Percentiles rank a stretch among this genome's conserved stretches.
These are phyloP conservation scores for Metschnikowia borealis DNA, from an alignment of 805 yeast genomes.

Conservation along the genomic window DNA sequence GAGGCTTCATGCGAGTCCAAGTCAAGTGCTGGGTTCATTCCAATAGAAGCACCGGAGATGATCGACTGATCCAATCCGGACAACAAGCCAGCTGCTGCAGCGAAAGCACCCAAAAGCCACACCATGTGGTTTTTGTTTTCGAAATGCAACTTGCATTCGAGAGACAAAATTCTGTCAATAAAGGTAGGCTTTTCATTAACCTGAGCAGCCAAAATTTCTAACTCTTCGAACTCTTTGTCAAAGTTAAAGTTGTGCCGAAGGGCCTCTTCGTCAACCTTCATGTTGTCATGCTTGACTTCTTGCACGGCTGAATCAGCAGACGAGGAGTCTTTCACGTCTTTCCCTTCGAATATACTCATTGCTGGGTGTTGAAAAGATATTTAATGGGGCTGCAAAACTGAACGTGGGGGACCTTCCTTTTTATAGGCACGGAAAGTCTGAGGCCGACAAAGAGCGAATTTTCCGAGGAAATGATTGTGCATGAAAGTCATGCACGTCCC, in stretches of 20 bases:
- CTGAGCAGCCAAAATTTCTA: slow-evolving; percentile 30
- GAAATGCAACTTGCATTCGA: slow-evolving; percentile 41
- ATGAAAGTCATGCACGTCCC: background rate
- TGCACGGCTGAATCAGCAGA: slow-evolving; percentile 17
- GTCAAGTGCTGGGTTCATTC: slow-evolving; percentile 41
- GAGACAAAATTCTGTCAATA: slow-evolving; percentile 32
- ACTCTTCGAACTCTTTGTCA: slow-evolving; percentile 32
- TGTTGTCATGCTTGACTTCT: slow-evolving; percentile 17
- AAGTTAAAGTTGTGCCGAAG: slow-evolving; percentile 32
- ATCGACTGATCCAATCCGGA: slow-evolving; percentile 68
- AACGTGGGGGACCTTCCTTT: background rate
- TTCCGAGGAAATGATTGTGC: background rate
- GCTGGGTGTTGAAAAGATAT: background rate
- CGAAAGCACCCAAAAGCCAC: slow-evolving; percentile 49
- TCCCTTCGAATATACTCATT: slow-evolving; percentile 19
- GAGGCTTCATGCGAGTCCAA: slow-evolving; percentile 45
- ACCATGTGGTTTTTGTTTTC: slow-evolving; percentile 41
- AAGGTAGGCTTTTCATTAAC: slow-evolving; percentile 28
- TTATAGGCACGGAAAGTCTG: background rate
- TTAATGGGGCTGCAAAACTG: too few species aligned
- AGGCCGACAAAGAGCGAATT: background rate
- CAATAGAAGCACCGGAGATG: slow-evolving; percentile 59
- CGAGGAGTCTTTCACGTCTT: slow-evolving; percentile 15
- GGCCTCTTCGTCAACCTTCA: slow-evolving; percentile 25
- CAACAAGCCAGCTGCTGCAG: slow-evolving; percentile 60